Conservation (phyloP, 495 filamentous ascomycete species). For the Penicillium subrubescens region DNA sequence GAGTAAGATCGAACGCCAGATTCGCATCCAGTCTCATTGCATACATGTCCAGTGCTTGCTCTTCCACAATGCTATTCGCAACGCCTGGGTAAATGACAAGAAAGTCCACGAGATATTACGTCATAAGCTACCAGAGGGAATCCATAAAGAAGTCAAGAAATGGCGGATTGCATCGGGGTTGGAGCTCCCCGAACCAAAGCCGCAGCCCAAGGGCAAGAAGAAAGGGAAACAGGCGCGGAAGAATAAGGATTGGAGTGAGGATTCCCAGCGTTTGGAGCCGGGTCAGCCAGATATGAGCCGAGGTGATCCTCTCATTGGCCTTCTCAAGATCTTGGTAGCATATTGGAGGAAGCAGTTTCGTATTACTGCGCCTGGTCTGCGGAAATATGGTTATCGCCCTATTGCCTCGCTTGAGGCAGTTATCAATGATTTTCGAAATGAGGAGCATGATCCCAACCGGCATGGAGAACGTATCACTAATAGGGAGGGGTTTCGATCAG, state of each 20-base stretch:
- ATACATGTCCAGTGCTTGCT: constrained; percentile 88
- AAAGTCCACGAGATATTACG: constrained; percentile 77
- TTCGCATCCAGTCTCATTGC: constrained; percentile 76
- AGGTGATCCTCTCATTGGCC: constrained; percentile 78
- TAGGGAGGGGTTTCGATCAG: constrained; percentile 65
- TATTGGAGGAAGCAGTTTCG: constrained; percentile 90
- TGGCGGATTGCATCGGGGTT: constrained; percentile 72
- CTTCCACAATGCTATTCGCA: constrained; percentile 85
- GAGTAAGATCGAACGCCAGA: constrained; percentile 77
- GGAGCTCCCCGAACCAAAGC: constrained; percentile 41
- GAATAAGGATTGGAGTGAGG: constrained; percentile 68
- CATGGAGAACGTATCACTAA: constrained; percentile 75
- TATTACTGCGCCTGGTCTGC: constrained; percentile 75
- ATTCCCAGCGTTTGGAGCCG: constrained; percentile 67
- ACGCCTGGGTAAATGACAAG: constrained; percentile 80
- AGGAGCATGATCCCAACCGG: constrained; percentile 57
- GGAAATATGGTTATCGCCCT: constrained; percentile 86
- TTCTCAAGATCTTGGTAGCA: constrained; percentile 71
- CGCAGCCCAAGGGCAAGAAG: constrained; percentile 40
- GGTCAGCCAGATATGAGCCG: constrained; percentile 72
- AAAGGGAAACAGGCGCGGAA: constrained; percentile 48
- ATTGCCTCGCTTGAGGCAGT: constrained; percentile 67
- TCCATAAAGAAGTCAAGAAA: constrained; percentile 71
- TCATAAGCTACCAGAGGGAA: constrained; percentile 63
- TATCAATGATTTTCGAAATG: constrained; percentile 61